A percentile compares a stretch with the other conserved stretches of the same genome.
These are phyloP conservation scores for Bacidia gigantensis DNA, from an alignment of 495 filamentous ascomycete species.

Conservation along the genomic window DNA sequence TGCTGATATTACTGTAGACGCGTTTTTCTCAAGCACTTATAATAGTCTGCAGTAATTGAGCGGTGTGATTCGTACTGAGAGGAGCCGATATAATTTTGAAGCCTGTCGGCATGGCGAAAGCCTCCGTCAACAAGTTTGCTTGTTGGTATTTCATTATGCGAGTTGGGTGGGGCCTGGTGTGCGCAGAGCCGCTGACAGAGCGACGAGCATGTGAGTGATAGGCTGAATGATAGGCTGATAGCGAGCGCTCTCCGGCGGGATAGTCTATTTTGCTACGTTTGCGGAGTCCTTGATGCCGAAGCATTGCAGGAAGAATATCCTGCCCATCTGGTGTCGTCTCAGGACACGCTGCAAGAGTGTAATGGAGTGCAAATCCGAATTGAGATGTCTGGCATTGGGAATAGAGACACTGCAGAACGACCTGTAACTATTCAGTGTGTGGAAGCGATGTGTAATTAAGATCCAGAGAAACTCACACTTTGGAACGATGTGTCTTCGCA, in stretches of 20 bases:
- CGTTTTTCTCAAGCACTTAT: too few species aligned
- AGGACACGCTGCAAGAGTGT: slow-evolving; percentile 21
- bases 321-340: slow-evolving; percentile 1
- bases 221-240: slow-evolving; percentile 8
- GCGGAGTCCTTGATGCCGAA: slow-evolving; percentile 17
- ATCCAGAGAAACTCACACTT: slow-evolving; percentile 16
- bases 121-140: background rate
- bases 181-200: slow-evolving; percentile 9
- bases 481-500: slow-evolving; percentile 25
- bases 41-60: background rate
- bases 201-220: slow-evolving; percentile 13
- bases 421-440: slow-evolving; percentile 15
- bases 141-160: slow-evolving; percentile 7
- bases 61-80: background rate
- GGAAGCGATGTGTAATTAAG: slow-evolving; percentile 7
- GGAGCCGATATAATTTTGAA: background rate
- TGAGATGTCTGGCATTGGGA: slow-evolving; percentile 28
- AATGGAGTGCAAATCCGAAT: slow-evolving; percentile 25
- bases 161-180: slow-evolving; percentile 13
- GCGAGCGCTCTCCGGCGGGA: slow-evolving; percentile 11
- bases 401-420: slow-evolving; percentile 28
- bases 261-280: slow-evolving; percentile 11
- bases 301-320: slow-evolving; percentile 13
- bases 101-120: background rate
- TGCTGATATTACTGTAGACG: background rate